Evolutionary conservation across 1,284 basidiomycete species (phyloP).

Genomic region (Filobasidium uniguttulatum): DNA sequence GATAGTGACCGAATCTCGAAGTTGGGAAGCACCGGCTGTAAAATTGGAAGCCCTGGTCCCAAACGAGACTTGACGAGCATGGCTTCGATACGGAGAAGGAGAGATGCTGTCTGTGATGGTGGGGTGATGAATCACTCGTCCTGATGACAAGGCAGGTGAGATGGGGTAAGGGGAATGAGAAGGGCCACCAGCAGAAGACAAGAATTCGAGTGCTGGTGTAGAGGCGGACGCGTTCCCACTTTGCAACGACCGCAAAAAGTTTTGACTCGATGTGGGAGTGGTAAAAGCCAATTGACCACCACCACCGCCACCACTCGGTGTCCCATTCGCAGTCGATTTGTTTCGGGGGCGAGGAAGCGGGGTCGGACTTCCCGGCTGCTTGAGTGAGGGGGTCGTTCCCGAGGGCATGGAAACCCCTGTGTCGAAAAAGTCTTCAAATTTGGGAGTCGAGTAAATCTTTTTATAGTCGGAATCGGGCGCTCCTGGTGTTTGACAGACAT

Average conservation of each 20-base stretch:
- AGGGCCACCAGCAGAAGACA: conserved; percentile 8
- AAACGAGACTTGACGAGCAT: conserved; percentile 13
- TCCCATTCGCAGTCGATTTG: too few species aligned
- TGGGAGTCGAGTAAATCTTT: conserved; percentile 16
- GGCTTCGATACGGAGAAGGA: conserved; percentile 7
- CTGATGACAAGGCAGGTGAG: conserved; percentile 4
- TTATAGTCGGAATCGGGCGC: conserved; percentile 12
- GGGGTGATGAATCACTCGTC: conserved; percentile 1
- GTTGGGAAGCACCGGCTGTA: conserved; percentile 5
- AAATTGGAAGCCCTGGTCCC: conserved; percentile 6
- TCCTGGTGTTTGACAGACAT: conserved; percentile 14
- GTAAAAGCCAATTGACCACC: conserved; percentile 4
- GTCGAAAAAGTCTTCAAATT: conserved; percentile 16
- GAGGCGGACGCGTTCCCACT: conserved; percentile 9
- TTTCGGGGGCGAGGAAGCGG: not conserved
- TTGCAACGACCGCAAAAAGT: conserved; percentile 12
- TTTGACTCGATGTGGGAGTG: conserved; percentile 14
- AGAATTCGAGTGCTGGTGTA: too few species aligned
- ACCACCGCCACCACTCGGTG: not conserved
- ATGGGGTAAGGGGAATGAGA: conserved; percentile 4
- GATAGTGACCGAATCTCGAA: conserved; percentile 10
- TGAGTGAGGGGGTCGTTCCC: conserved; percentile 2
- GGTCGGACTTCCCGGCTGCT: not conserved
- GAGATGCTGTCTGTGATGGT: conserved; percentile 5
- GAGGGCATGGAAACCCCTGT: conserved; percentile 9